Conservation (phyloP, 805 yeast species). For the Scheffersomyces spartinae region DNA sequence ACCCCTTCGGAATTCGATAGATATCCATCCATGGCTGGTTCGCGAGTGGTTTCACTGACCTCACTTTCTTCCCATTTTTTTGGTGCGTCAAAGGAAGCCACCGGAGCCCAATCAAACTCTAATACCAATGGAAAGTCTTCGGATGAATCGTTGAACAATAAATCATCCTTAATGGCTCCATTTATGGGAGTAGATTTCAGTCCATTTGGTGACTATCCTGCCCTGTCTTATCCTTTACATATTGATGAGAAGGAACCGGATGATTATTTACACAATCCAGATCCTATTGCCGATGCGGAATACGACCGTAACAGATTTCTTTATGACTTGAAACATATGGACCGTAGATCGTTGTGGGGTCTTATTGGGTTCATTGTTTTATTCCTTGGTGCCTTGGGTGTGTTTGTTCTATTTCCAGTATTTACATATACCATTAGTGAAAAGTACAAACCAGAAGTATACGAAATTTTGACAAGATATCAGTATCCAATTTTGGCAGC, state of each 20-base stretch:
- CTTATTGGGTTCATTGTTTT: constrained; percentile 48
- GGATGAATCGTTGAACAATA: constrained; percentile 4
- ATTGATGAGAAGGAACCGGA: constrained; percentile 93
- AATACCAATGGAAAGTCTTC: too few species aligned
- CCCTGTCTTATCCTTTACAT: constrained; percentile 78
- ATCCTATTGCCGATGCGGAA: constrained; percentile 84
- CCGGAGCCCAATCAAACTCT: constrained; percentile 6
- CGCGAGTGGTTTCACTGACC: constrained; percentile 44
- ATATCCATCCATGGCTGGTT: constrained; percentile 51
- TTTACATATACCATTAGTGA: constrained; percentile 64
- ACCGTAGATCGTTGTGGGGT: constrained; percentile 50
- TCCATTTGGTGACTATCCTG: constrained; percentile 97
- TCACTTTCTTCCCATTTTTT: constrained; percentile 11
- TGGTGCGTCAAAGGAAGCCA: constrained; percentile 3
- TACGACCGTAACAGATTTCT: constrained; percentile 61
- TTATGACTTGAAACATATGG: constrained; percentile 56
- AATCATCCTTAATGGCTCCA: constrained; percentile 14
- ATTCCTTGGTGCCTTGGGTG: constrained; percentile 46
- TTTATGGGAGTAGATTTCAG: constrained; percentile 51
- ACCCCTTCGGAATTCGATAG: constrained; percentile 53
- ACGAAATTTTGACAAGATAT: constrained; percentile 42
- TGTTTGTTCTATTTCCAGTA: constrained; percentile 75
- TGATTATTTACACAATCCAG: constrained; percentile 93
- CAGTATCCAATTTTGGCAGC: constrained; percentile 46
- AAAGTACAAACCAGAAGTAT: constrained; percentile 15